Evolutionary conservation across 176 grass and related monocot genomes (phyloP).

Genomic region (Carex pumila): DNA sequence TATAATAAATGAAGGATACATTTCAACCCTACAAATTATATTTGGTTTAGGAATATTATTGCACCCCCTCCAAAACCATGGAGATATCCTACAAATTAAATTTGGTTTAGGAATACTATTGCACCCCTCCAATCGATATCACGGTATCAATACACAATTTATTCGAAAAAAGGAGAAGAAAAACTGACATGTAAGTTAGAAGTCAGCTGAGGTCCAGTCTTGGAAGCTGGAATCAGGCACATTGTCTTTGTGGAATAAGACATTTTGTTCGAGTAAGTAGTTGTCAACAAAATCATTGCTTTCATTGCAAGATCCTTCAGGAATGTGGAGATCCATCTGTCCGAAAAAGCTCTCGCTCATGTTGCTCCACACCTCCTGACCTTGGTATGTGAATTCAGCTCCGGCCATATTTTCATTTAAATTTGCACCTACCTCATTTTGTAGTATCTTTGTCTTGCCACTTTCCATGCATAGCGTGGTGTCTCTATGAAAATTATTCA

Average conservation of each 20-base stretch:
- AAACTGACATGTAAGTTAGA: not conserved
- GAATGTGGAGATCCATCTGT: not conserved
- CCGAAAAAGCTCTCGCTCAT: not conserved
- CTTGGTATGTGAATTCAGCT: not conserved
- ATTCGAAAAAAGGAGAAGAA: not conserved
- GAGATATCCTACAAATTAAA: no score
- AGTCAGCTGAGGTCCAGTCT: not conserved
- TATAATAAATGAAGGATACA: no score
- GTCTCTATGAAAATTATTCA: not conserved
- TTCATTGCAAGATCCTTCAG: not conserved
- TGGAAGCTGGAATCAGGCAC: not conserved
- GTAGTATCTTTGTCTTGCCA: not conserved
- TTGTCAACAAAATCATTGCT: conserved; percentile 2
- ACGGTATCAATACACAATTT: no score
- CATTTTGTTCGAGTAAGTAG: not conserved
- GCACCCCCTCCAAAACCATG: no score
- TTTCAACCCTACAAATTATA: no score
- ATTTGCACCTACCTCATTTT: not conserved
- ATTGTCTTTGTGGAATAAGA: not conserved
- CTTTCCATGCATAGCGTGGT: not conserved
- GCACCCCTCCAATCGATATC: no score
- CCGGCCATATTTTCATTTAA: not conserved
- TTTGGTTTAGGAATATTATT: no score
- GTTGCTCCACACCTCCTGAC: not conserved
- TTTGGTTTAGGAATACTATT: no score